A percentile compares a stretch with the other conserved stretches of the same genome.
Evolutionary conservation across 352 stramenopile genomes (phyloP).

Genomic region (Aphanomyces invadans): DNA sequence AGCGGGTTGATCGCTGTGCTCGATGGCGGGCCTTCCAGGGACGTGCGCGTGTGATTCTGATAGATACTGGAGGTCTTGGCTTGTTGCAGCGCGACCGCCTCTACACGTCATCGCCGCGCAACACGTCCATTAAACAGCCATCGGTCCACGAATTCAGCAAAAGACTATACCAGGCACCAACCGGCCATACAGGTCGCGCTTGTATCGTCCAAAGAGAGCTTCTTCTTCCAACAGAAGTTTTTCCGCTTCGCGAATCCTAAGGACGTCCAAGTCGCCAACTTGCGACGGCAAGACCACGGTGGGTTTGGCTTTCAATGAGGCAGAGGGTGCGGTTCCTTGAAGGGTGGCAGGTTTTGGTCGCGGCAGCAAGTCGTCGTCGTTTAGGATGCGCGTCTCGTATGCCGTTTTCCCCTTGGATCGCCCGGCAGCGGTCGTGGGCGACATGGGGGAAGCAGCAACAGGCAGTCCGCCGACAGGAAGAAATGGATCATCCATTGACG

Average conservation of each 20-base stretch:
- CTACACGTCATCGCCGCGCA: neutral
- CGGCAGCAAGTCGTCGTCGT: slow-evolving; percentile 72
- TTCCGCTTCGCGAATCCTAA: slow-evolving; percentile 63
- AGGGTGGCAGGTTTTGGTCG: slow-evolving; percentile 2
- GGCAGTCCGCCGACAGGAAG: slow-evolving; percentile 8
- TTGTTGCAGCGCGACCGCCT: slow-evolving; percentile 18
- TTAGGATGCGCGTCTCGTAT: slow-evolving; percentile 80
- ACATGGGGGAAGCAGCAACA: neutral
- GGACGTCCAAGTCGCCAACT: slow-evolving; percentile 81
- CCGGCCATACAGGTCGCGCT: slow-evolving; percentile 56
- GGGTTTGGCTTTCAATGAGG: slow-evolving; percentile 4
- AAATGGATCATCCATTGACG: neutral
- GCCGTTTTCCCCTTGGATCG: slow-evolving; percentile 40
- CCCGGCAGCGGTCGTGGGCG: neutral
- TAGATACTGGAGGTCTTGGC: slow-evolving; percentile 12
- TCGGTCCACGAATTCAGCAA: too few relatives aligned
- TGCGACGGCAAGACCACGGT: slow-evolving; percentile 36
- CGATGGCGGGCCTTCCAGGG: too few relatives aligned
- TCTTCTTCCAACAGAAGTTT: slow-evolving; percentile 65
- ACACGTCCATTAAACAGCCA: too few relatives aligned
- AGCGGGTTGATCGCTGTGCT: too few relatives aligned
- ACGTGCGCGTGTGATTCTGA: neutral
- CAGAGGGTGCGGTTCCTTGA: slow-evolving; percentile 18
- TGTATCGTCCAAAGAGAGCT: slow-evolving; percentile 45
- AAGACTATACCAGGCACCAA: slow-evolving; percentile 55